Conservation (phyloP, 2,329 filamentous ascomycete species). For the Fusarium abutilonis region DNA sequence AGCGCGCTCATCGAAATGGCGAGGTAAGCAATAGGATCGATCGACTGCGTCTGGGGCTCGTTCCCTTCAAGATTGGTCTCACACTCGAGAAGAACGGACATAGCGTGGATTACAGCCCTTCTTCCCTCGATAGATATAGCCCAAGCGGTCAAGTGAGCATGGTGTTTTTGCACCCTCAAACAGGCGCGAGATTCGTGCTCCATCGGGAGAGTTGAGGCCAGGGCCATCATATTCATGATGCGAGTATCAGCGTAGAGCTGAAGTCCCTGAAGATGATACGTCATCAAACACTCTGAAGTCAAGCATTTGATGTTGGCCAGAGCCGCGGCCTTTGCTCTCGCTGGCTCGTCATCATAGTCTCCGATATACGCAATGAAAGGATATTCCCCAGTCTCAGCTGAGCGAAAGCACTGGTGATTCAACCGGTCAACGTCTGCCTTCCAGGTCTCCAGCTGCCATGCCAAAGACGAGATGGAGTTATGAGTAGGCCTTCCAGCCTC, state of each 20-base stretch:
- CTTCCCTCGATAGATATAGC: conserved; percentile 45
- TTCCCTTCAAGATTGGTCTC: conserved; percentile 37
- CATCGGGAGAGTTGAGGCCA: conserved; percentile 20
- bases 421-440: conserved; percentile 41
- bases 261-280: conserved; percentile 52
- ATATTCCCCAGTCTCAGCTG: conserved; percentile 21
- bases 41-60: conserved; percentile 19
- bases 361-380: conserved; percentile 46
- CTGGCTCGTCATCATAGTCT: conserved; percentile 41
- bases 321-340: conserved; percentile 39
- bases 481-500: conserved; percentile 11
- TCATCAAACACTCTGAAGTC: conserved; percentile 49
- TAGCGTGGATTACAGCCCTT: conserved; percentile 49
- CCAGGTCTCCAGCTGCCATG: conserved; percentile 44
- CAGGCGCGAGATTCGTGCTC: conserved; percentile 26
- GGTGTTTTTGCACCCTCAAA: conserved; percentile 35
- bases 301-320: conserved; percentile 46
- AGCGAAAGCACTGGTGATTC: conserved; percentile 31
- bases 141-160: conserved; percentile 46
- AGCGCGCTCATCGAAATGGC: conserved; percentile 47
- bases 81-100: conserved; percentile 46
- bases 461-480: conserved; percentile 34
- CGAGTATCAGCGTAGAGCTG: conserved; percentile 51
- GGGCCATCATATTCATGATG: conserved; percentile 44
- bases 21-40: conserved; percentile 51